A percentile compares a stretch with the other conserved stretches of the same genome.
These are phyloP conservation scores for Fusarium cicatricum DNA, from an alignment of 2,329 filamentous ascomycete species.

Conservation along the genomic window DNA sequence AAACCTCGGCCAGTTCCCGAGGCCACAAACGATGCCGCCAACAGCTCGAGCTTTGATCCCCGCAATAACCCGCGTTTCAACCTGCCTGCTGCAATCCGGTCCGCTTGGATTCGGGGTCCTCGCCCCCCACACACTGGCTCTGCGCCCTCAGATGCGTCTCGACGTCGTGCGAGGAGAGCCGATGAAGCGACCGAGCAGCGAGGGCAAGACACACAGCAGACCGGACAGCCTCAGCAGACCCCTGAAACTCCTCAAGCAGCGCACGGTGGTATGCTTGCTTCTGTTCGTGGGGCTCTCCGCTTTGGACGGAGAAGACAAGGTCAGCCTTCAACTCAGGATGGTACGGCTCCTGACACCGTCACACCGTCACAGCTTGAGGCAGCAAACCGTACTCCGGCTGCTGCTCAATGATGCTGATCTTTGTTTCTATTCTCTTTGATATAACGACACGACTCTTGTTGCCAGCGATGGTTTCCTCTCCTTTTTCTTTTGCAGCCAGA, in stretches of 20 bases:
- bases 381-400: slow-evolving; percentile 45
- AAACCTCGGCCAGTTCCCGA: slow-evolving; percentile 75
- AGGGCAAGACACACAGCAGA: slow-evolving; percentile 13
- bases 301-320: slow-evolving; percentile 44
- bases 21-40: slow-evolving; percentile 45
- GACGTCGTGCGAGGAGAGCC: slow-evolving; percentile 19
- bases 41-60: slow-evolving; percentile 42
- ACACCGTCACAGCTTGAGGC: slow-evolving; percentile 60
- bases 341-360: slow-evolving; percentile 34
- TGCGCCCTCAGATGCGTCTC: slow-evolving; percentile 3
- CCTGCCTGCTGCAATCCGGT: slow-evolving; percentile 53
- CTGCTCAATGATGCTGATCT: slow-evolving; percentile 24
- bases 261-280: slow-evolving; percentile 42
- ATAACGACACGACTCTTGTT: slow-evolving; percentile 34
- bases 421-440: slow-evolving; percentile 16
- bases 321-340: slow-evolving; percentile 16
- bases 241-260: slow-evolving; percentile 21
- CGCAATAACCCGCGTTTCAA: slow-evolving; percentile 57
- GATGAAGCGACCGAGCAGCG: slow-evolving; percentile 16
- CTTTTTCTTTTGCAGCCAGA: slow-evolving; percentile 27
- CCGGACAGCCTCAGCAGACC: slow-evolving; percentile 14
- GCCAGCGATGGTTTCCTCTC: slow-evolving; percentile 45
- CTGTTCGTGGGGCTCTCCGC: slow-evolving; percentile 45
- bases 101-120: slow-evolving; percentile 49
- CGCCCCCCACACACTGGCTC: slow-evolving; percentile 10